phyloP scores from a whole-genome alignment of 2,329 filamentous ascomycete species.

The Pseudocercospora ulei region DNA sequence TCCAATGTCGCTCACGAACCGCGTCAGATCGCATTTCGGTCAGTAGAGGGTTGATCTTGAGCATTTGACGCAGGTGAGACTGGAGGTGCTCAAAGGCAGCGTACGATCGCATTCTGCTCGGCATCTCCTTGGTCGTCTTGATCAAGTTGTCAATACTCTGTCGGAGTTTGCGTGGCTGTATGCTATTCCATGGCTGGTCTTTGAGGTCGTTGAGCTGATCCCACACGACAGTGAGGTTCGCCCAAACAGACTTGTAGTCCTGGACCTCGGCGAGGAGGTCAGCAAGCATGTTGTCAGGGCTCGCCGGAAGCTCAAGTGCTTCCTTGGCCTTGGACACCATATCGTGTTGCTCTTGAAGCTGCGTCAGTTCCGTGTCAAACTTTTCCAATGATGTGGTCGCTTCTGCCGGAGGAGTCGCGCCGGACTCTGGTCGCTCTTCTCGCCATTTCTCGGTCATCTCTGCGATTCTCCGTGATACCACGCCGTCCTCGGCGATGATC shows the following conservation, averaged over 20 bases:
- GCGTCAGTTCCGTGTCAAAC: constrained; percentile 77
- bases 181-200: constrained; percentile 86
- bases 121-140: constrained; percentile 99
- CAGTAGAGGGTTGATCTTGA: constrained; percentile 83
- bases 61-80: constrained; percentile 70
- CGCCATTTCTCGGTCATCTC: constrained; percentile 85
- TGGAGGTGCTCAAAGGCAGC: constrained; percentile 99
- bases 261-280: constrained; percentile 89
- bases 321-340: constrained; percentile 97
- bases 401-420: constrained; percentile 79
- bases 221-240: constrained; percentile 91
- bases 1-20: constrained; percentile 92
- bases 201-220: constrained; percentile 86
- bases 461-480: constrained; percentile 76
- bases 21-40: constrained; percentile 92
- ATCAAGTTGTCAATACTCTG: constrained; percentile 81
- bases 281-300: constrained; percentile 68
- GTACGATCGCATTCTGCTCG: constrained; percentile 96
- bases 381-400: constrained; percentile 70
- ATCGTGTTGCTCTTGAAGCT: constrained; percentile 74
- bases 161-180: constrained; percentile 87
- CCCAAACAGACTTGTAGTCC: constrained; percentile 98
- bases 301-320: constrained; percentile 77
- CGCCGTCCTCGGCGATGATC: constrained; percentile 84
- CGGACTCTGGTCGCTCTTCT: constrained; percentile 92